A percentile compares a stretch with the other conserved stretches of the same genome.
Evolutionary conservation across 495 filamentous ascomycete genomes (phyloP).

Genomic region (Podospora conica): DNA sequence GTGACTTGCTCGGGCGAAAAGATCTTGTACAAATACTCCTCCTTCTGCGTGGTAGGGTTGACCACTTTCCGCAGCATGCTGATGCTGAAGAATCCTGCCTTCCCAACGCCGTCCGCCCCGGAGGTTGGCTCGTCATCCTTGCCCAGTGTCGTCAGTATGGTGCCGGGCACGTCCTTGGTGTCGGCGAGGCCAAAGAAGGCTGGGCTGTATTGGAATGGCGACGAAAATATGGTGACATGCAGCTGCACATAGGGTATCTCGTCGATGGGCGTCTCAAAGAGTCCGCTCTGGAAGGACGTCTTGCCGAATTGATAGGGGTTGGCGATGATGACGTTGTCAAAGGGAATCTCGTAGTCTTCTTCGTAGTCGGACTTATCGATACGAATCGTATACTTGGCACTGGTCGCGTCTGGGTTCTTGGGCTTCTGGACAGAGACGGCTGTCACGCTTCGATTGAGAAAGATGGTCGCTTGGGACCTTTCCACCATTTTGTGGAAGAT

Average conservation of each 20-base stretch:
- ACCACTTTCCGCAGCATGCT: slow-evolving; percentile 62
- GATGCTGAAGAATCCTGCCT: slow-evolving; percentile 79
- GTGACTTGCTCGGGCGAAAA: slow-evolving; percentile 73
- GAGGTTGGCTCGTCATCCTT: slow-evolving; percentile 43
- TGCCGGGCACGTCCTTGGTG: slow-evolving; percentile 52
- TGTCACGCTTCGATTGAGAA: slow-evolving; percentile 66
- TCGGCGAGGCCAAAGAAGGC: slow-evolving; percentile 60
- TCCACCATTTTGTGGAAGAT: slow-evolving; percentile 82
- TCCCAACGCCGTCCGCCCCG: slow-evolving; percentile 53
- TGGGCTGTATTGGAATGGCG: slow-evolving; percentile 59
- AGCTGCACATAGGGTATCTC: slow-evolving; percentile 74
- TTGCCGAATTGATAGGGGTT: slow-evolving; percentile 65
- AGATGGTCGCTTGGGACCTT: slow-evolving; percentile 51
- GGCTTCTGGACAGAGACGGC: slow-evolving; percentile 44
- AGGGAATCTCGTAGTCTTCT: slow-evolving; percentile 39
- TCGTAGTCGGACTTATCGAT: slow-evolving; percentile 28
- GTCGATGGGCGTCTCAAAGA: slow-evolving; percentile 53
- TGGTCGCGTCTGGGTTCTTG: slow-evolving; percentile 9
- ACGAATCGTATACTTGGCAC: slow-evolving; percentile 47
- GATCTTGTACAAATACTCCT: slow-evolving; percentile 91
- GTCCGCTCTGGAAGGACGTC: slow-evolving; percentile 41
- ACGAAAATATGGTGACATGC: slow-evolving; percentile 84
- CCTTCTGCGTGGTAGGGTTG: slow-evolving; percentile 46
- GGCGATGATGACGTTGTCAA: slow-evolving; percentile 76
- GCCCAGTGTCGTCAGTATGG: slow-evolving; percentile 79